Evolutionary conservation across 306 rosid genomes (phyloP), one percentile per base, ranked within the genome.

Genomic region (Geum urbanum): DNA sequence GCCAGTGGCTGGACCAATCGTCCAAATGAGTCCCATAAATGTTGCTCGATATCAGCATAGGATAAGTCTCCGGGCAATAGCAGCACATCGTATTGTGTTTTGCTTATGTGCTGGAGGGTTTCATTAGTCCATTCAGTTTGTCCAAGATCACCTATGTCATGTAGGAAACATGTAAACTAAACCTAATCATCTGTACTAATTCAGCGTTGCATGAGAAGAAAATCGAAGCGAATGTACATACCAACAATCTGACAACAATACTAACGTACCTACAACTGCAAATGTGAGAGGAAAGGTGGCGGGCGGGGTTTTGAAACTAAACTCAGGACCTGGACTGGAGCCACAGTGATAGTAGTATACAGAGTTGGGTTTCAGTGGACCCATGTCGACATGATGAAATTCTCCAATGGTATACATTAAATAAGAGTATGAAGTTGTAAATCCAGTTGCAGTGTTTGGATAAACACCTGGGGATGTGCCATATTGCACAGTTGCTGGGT

Each of bases 31-130:
- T 94, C 98, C 98, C 98, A 91, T 14, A 10, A 41, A 3, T 43
- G 0, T 73, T 94, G 99, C 2, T 9, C 0, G 0, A 1, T 0
- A 47, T 94, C 96, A 9, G 96, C 97, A 27, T 94, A 91, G 19
- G 99, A 70, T 15, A 94, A 43, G 75, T 94, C 99, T 0, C 97
- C 99, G 0, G 99, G 95, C 11, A 94, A 72, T 2, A 94, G n/a
- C 18, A 94, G 19, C 82, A 91, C 83, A 50, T 94, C 99, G 52
- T 94, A 84, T 64, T 73, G 73, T 67, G 89, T 70, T 3, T 83
- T n/a, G 0, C 52, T 22, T 41, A 94, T 68, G 61, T 94, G 87
- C 5, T 88, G 51, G 2, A 94, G 82, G 0, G 99, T 94, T 14
- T 89, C 61, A 4, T 2, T 32, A 0, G 96, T 94, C 97, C 97